These are phyloP conservation scores for Funneliformis mosseae DNA, from an alignment of 192 early-diverging fungal genomes.

Conservation along the genomic window DNA sequence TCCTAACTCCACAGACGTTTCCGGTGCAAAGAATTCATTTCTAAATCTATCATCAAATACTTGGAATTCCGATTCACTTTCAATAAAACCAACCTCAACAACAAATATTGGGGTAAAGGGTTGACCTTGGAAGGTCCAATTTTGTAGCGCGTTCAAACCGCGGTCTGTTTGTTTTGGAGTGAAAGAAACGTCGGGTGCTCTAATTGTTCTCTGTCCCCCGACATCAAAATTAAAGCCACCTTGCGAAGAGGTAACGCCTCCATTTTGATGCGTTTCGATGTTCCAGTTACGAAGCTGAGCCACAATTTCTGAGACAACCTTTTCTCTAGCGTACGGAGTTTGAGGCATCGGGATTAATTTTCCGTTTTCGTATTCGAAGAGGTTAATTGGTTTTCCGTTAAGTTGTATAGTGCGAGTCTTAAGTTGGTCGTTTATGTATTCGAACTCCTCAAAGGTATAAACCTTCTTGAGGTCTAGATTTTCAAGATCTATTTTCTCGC, in stretches of 20 bases:
- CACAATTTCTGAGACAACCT: neutral
- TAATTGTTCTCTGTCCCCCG: conserved; percentile 23
- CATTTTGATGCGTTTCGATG: conserved; percentile 32
- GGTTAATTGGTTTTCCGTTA: neutral
- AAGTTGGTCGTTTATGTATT: neutral
- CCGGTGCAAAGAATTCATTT: conserved; percentile 13
- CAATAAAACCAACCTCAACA: conserved; percentile 26
- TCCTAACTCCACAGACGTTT: conserved; percentile 4
- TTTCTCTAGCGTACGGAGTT: neutral
- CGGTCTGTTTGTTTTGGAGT: conserved; percentile 4
- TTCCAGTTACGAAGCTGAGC: conserved; percentile 33
- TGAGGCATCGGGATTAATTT: conserved; percentile 17
- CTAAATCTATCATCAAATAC: conserved; percentile 21
- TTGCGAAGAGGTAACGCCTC: conserved; percentile 14
- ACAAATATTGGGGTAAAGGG: conserved; percentile 30
- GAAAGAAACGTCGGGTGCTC: conserved; percentile 13
- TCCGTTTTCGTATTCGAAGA: neutral
- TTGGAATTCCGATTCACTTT: neutral
- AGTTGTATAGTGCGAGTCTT: neutral
- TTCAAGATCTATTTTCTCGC: conserved; percentile 18
- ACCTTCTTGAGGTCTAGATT: conserved; percentile 8
- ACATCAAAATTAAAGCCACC: conserved; percentile 1
- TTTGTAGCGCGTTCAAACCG: neutral
- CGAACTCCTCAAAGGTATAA: conserved; percentile 27
- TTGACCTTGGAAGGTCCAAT: conserved; percentile 26